Evolutionary conservation across 306 rosid genomes (phyloP), one percentile per base, ranked within the genome.

Genomic region (Vigna radiata): DNA sequence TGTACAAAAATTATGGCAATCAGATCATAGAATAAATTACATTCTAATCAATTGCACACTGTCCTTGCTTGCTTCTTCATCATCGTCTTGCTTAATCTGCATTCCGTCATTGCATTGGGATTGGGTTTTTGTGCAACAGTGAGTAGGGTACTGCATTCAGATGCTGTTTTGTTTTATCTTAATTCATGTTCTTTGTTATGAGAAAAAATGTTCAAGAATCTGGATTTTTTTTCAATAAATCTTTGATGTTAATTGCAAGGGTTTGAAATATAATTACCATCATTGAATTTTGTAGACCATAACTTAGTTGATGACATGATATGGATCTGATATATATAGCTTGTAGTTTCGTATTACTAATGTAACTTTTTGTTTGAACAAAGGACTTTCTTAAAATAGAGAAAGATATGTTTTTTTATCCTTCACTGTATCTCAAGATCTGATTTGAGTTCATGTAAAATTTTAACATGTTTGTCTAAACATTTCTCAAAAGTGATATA

Each of bases 1-100:
- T 89, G 90, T 89, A 83, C 83, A 89, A 17, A 83, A 64, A 54
- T 54, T 47, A 78, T 81, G 91, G 29, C 58, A 60, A 63, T 78
- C 27, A 62, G 66, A 79, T 67, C 43, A 80, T 71, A 55, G 53
- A 81, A 60, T 68, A 68, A 82, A 60, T 49, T 39, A 67, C 77
- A 47, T 39, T 54, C 50, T 27, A 36, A 43, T 21, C 70, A 1
- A 33, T 19, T 72, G 1, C 15, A 44, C 6, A 56, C 8, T 55
- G 33, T 33, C 48, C 21, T 52, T 72, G 47, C 2, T 52, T 37
- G 37, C 9, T 59, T 27, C 0, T 58, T 58, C 17, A 0, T 58
- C 9, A 46, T 3, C 13, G 21, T 12, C 49, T 4, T 41, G 48
- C 46, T 5, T 52, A 39, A 5, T 44, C 47, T 77, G 60, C 60